Evolutionary conservation across 1,284 basidiomycete species (phyloP).

Genomic region (Porogramme epimiltina): DNA sequence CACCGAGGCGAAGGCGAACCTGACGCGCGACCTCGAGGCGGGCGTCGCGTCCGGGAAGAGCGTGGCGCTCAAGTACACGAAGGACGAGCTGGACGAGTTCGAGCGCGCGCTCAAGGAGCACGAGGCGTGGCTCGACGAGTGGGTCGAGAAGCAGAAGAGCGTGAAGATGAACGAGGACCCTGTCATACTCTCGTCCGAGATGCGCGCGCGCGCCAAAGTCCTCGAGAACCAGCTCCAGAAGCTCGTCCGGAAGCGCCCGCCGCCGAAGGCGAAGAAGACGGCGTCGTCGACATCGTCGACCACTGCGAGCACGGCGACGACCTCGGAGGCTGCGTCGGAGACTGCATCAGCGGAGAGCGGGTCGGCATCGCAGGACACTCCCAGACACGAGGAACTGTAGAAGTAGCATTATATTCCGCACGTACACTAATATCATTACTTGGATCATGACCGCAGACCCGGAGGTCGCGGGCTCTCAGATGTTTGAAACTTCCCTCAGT

Average conservation of each 20-base stretch:
- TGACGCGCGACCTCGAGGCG: constrained; percentile 58
- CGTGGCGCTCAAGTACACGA: constrained; percentile 75
- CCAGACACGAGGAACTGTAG: constrained; percentile 33
- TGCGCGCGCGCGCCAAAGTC: constrained; percentile 79
- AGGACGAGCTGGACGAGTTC: constrained; percentile 77
- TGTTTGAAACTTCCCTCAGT: too few species aligned
- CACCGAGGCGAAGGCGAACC: constrained; percentile 72
- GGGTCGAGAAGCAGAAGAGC: constrained; percentile 79
- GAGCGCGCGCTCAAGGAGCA: constrained; percentile 77
- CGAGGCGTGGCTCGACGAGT: constrained; percentile 78
- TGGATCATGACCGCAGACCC: background rate
- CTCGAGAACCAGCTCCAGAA: constrained; percentile 76
- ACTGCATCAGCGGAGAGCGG: constrained; percentile 1
- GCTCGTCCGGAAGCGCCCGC: constrained; percentile 65
- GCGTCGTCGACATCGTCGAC: constrained; percentile 31
- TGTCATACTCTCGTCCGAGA: constrained; percentile 78
- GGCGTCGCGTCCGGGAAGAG: constrained; percentile 28
- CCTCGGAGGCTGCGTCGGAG: constrained; percentile 1
- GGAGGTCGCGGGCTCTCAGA: too few species aligned
- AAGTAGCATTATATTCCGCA: constrained; percentile 10
- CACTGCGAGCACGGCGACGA: constrained; percentile 10
- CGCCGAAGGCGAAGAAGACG: constrained; percentile 54
- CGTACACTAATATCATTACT: constrained; percentile 22
- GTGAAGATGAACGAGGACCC: constrained; percentile 79
- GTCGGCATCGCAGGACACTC: constrained; percentile 7